These are phyloP conservation scores for Spencermartinsiella europaea DNA, from an alignment of 805 yeast genomes.

Conservation along the genomic window DNA sequence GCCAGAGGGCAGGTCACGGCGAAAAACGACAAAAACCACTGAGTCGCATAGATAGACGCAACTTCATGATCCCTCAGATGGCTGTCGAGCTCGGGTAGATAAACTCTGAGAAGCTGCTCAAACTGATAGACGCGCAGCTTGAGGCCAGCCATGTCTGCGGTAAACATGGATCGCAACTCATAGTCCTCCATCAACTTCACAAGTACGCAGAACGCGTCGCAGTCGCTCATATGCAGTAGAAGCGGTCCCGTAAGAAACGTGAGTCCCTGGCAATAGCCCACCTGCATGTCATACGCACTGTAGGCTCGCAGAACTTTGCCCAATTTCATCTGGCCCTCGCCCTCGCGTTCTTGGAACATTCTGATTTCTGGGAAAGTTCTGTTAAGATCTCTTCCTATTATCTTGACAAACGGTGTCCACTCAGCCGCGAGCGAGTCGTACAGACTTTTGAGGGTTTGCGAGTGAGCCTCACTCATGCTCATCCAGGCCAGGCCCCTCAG, in stretches of 20 bases:
- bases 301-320: conserved; percentile 56
- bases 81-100: conserved; percentile 37
- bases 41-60: conserved; percentile 47
- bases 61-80: conserved; percentile 44
- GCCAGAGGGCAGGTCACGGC: conserved; percentile 56
- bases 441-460: conserved; percentile 29
- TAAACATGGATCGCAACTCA: conserved; percentile 47
- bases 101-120: conserved; percentile 36
- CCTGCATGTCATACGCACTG: conserved; percentile 57
- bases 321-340: conserved; percentile 40
- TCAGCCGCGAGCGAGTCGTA: conserved; percentile 38
- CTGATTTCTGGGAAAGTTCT: conserved; percentile 55
- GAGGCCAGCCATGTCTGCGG: conserved; percentile 51
- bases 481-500: conserved; percentile 34
- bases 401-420: conserved; percentile 39
- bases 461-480: conserved; percentile 28
- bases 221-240: conserved; percentile 39
- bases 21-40: conserved; percentile 61
- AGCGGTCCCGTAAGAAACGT: conserved; percentile 59
- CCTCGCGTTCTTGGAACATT: conserved; percentile 41
- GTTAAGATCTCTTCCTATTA: conserved; percentile 52
- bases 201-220: conserved; percentile 46
- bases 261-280: conserved; percentile 67
- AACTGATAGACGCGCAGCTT: conserved; percentile 50
- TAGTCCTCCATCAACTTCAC: conserved; percentile 57